phyloP scores from a whole-genome alignment of 805 yeast species.

The Yarrowia keelungensis region DNA sequence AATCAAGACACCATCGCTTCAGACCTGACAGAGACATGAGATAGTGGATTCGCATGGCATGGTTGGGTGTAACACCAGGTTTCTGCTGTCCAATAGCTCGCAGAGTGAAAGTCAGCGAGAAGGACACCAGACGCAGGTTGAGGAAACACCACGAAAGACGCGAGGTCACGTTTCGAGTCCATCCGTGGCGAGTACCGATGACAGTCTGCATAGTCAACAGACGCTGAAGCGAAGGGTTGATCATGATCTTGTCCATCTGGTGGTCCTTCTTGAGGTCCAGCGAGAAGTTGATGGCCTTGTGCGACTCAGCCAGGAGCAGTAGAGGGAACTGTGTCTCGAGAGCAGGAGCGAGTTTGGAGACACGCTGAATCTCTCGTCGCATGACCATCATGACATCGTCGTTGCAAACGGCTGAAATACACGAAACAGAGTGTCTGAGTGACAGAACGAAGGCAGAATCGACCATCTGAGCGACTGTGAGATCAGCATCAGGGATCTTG shows the following conservation, averaged over 20 bases:
- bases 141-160: constrained; percentile 67
- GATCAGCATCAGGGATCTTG: constrained; percentile 38
- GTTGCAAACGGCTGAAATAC: constrained; percentile 67
- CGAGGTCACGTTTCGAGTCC: constrained; percentile 55
- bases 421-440: constrained; percentile 69
- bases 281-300: constrained; percentile 74
- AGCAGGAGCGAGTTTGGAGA: constrained; percentile 43
- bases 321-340: constrained; percentile 50
- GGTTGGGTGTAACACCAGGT: constrained; percentile 58
- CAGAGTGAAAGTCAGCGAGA: constrained; percentile 72
- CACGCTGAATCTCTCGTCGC: constrained; percentile 56
- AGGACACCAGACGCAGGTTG: constrained; percentile 73
- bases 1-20: constrained; percentile 85
- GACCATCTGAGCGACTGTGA: constrained; percentile 31
- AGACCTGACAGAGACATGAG: constrained; percentile 62
- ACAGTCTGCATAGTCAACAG: constrained; percentile 72
- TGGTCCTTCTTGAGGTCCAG: constrained; percentile 70
- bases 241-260: constrained; percentile 74
- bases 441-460: constrained; percentile 64
- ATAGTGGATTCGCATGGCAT: constrained; percentile 45
- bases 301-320: constrained; percentile 67
- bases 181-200: constrained; percentile 61
- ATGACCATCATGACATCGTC: constrained; percentile 73
- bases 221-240: constrained; percentile 79
- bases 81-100: constrained; percentile 55